These are phyloP conservation scores for Aspergillus sp. DNA, from an alignment of 2,329 filamentous ascomycete species.

Conservation along the genomic window DNA sequence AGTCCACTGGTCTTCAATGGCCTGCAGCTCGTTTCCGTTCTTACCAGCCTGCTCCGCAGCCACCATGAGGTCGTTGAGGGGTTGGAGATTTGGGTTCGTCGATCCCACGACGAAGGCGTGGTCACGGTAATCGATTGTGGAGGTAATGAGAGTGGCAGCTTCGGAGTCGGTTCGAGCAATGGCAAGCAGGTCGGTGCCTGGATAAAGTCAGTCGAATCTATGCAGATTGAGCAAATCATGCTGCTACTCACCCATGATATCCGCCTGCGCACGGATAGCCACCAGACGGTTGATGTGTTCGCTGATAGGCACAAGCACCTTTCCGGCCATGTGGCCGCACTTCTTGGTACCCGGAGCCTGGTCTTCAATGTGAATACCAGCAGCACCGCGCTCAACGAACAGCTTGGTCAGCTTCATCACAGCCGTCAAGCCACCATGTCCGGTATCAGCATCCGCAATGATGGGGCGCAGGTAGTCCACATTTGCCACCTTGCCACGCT, in stretches of 20 bases:
- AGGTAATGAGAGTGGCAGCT: slow-evolving; percentile 94
- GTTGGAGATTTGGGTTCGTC: slow-evolving; percentile 81
- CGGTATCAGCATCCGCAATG: slow-evolving; percentile 94
- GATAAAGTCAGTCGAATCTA: background rate
- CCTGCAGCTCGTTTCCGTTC: slow-evolving; percentile 76
- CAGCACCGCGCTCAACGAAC: slow-evolving; percentile 93
- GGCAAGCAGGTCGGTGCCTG: slow-evolving; percentile 80
- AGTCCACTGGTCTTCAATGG: slow-evolving; percentile 88
- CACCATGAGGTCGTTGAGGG: slow-evolving; percentile 88
- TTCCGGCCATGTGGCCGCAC: slow-evolving; percentile 99
- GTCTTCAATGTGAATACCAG: slow-evolving; percentile 98
- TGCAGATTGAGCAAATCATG: background rate
- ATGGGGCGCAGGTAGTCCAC: slow-evolving; percentile 95
- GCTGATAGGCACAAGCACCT: slow-evolving; percentile 92
- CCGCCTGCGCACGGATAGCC: slow-evolving; percentile 93
- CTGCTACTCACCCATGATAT: slow-evolving; percentile 81
- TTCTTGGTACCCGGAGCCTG: slow-evolving; percentile 99
- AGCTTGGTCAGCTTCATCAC: slow-evolving; percentile 99
- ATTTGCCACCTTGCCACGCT: slow-evolving; percentile 74
- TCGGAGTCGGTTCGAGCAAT: slow-evolving; percentile 96
- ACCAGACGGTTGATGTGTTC: slow-evolving; percentile 98
- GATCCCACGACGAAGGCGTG: slow-evolving; percentile 88
- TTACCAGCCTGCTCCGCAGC: slow-evolving; percentile 82
- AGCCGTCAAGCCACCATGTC: slow-evolving; percentile 94
- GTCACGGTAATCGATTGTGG: slow-evolving; percentile 92